Conservation (phyloP, 2,329 filamentous ascomycete genomes). For the Verticillium alfalfae region DNA sequence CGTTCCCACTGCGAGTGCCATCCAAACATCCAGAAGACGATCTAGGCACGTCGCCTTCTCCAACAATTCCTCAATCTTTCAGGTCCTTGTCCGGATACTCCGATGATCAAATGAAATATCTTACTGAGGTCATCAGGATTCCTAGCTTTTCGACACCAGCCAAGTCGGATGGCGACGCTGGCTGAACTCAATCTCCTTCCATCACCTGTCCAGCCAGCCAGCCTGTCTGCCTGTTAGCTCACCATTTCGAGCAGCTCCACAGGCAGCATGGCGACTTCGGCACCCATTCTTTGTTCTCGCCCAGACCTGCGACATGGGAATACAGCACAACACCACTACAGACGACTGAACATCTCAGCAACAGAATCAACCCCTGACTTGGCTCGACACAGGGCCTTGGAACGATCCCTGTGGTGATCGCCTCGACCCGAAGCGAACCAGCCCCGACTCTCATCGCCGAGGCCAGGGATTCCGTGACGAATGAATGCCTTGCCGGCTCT, state of each 20-base stretch:
- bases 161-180: neutral
- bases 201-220: neutral
- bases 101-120: neutral
- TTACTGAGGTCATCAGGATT: neutral
- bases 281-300: neutral
- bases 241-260: neutral
- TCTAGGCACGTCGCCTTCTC: neutral
- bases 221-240: neutral
- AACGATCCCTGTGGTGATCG: slow-evolving; percentile 2
- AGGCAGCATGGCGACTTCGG: neutral
- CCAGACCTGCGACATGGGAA: neutral
- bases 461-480: neutral
- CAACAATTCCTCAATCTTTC: neutral
- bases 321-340: neutral
- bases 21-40: no score
- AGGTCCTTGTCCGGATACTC: neutral
- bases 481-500: neutral
- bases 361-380: neutral
- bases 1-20: no score
- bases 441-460: neutral
- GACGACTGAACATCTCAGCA: neutral
- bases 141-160: neutral
- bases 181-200: neutral
- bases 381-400: neutral
- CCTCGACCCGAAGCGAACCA: neutral